A percentile compares a stretch with the other conserved stretches of the same genome.
Evolutionary conservation across 495 filamentous ascomycete species (phyloP).

Genomic region (Tetracladium setigerum): DNA sequence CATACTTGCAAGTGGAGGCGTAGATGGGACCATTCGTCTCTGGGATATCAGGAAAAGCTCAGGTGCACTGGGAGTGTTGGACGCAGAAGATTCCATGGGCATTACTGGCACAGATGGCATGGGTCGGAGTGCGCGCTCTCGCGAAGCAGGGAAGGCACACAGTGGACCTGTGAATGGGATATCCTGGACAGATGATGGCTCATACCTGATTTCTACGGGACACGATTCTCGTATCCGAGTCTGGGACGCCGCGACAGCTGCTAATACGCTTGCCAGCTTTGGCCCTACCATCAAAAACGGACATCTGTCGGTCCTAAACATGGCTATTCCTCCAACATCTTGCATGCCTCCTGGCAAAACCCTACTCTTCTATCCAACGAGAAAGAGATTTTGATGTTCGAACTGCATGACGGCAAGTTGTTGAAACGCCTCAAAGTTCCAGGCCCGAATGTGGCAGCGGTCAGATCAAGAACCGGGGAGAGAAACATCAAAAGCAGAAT

Average conservation of each 20-base stretch:
- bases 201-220: constrained; percentile 66
- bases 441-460: constrained; percentile 39
- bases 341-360: constrained; percentile 45
- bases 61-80: constrained; percentile 65
- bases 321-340: constrained; percentile 51
- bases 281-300: constrained; percentile 69
- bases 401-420: constrained; percentile 65
- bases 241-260: constrained; percentile 72
- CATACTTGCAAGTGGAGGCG: constrained; percentile 68
- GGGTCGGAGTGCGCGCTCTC: constrained; percentile 36
- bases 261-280: constrained; percentile 77
- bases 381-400: constrained; percentile 67
- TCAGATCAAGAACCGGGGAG: constrained; percentile 28
- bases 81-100: constrained; percentile 75
- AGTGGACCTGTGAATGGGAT: constrained; percentile 73
- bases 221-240: constrained; percentile 77
- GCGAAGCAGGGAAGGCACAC: constrained; percentile 57
- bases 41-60: constrained; percentile 77
- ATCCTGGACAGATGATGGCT: constrained; percentile 72
- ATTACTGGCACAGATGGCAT: constrained; percentile 38
- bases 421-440: constrained; percentile 60
- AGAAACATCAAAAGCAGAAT: constrained; percentile 48
- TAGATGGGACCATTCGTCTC: constrained; percentile 69
- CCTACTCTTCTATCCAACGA: constrained; percentile 68
- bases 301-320: constrained; percentile 52